Evolutionary conservation across 495 filamentous ascomycete genomes (phyloP), one percentile per base, ranked within the genome.

Genomic region (Neurospora sp.): DNA sequence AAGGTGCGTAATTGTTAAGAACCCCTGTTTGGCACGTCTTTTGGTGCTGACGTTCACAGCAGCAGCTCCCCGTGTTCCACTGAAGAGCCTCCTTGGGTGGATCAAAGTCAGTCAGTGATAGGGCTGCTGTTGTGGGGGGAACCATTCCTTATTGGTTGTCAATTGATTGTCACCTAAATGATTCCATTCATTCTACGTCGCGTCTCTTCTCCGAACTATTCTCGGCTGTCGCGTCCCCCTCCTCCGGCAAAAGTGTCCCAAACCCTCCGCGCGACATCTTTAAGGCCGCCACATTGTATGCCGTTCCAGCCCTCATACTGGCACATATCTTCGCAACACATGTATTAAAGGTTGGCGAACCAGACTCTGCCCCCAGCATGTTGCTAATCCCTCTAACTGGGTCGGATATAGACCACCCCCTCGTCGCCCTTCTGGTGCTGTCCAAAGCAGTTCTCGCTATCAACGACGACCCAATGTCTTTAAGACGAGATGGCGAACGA

Each of bases 401-500:
- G 27, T 35, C 53, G 53, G 6, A 9, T 65, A 3, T 12, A 65
- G 31, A 35, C 14, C 53, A 31, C 12, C 53, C 22, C 12, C 27
- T 31, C 53, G 53, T 37, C 53, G 7, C 53, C 12, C 4, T 1
- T 61, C 53, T 61, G 22, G 53, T 61, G 53, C 53, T 61, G 22
- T 35, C 27, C 12, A 16, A 35, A 65, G 27, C 53, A 35, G 14
- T 65, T 65, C 12, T 65, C 53, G 53, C 22, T 17, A 9, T 8
- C 53, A 16, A 35, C 41, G 59, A 38, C 39, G 6, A 22, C 14
- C 39, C 7, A 27, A 39, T 8, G n/a, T 10, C 12, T 40, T 69
- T 14, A 41, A n/a, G 27, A 35, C 27, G 53, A 65, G 48, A 79
- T 78, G 78, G 70, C 69, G 12, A 41, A 27, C 22, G 8, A 31